These are phyloP conservation scores for Didymella exigua DNA, from an alignment of 2,329 filamentous ascomycete genomes.

Conservation along the genomic window DNA sequence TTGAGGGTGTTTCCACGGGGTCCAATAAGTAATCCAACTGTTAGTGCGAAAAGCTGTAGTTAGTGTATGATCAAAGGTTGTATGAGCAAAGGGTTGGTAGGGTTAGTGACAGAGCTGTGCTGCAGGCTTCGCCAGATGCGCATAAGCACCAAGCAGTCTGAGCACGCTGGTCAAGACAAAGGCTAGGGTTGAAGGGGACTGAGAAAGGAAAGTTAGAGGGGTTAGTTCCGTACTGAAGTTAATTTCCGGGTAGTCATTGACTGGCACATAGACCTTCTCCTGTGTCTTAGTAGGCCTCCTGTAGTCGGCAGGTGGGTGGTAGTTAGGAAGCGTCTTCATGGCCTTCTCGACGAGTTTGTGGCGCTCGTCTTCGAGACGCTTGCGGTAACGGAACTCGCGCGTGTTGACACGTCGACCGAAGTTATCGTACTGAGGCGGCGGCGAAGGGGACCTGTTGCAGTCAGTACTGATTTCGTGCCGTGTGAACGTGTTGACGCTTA, in stretches of 20 bases:
- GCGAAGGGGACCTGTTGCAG: conserved; percentile 80
- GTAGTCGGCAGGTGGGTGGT: conserved; percentile 97
- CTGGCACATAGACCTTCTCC: conserved; percentile 99
- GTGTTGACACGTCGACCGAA: conserved; percentile 99
- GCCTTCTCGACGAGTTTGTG: conserved; percentile 99
- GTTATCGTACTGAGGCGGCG: conserved; percentile 97
- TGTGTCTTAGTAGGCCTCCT: conserved; percentile 99
- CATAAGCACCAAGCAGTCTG: conserved; percentile 37
- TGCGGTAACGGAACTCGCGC: conserved; percentile 96
- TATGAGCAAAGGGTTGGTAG: conserved; percentile 37
- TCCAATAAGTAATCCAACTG: conserved; percentile 99
- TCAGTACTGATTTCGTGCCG: not conserved
- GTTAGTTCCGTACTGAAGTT: conserved; percentile 99
- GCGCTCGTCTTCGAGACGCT: conserved; percentile 96
- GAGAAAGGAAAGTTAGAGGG: conserved; percentile 66
- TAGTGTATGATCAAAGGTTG: conserved; percentile 67
- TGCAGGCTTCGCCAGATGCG: conserved; percentile 43
- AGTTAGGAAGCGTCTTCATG: conserved; percentile 99
- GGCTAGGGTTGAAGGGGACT: conserved; percentile 52
- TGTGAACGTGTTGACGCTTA: conserved; percentile 55
- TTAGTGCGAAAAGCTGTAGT: conserved; percentile 85
- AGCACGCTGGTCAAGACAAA: conserved; percentile 54
- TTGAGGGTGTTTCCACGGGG: conserved; percentile 99
- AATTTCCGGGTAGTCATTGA: conserved; percentile 99
- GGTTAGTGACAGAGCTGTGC: conserved; percentile 51